Percentiles rank a stretch among this genome's conserved stretches.
phyloP scores from a whole-genome alignment of 2,329 filamentous ascomycete genomes.

The Sporothrix brasiliensis region DNA sequence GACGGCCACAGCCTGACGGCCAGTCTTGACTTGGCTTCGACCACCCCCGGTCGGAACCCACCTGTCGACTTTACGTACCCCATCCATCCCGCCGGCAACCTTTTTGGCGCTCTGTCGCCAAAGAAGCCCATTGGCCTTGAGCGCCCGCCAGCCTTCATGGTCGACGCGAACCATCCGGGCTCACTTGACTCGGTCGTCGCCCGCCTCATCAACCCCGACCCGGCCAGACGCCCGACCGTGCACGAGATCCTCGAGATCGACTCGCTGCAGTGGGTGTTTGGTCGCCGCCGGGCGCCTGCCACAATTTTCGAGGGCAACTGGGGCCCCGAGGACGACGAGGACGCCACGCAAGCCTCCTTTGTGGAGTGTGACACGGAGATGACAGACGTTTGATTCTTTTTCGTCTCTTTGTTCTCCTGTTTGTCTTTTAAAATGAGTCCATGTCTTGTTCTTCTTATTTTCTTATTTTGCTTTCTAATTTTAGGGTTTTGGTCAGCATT shows the following conservation, averaged over 20 bases:
- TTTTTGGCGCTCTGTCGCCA: constrained; percentile 50
- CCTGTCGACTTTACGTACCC: constrained; percentile 28
- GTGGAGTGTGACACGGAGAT: constrained; percentile 58
- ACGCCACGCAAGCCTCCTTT: constrained; percentile 40
- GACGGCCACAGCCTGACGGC: constrained; percentile 28
- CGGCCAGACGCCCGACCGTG: constrained; percentile 71
- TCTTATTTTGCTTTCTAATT: constrained; percentile 15
- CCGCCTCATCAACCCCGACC: constrained; percentile 83
- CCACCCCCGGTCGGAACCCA: constrained; percentile 22
- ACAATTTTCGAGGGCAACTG: constrained; percentile 96
- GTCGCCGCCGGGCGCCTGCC: constrained; percentile 79
- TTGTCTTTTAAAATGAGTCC: constrained; percentile 1
- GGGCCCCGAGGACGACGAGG: constrained; percentile 65
- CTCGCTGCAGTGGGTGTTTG: constrained; percentile 78
- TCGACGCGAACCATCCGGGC: constrained; percentile 68
- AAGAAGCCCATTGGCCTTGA: constrained; percentile 54
- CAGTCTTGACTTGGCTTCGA: constrained; percentile 32
- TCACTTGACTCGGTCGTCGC: constrained; percentile 82
- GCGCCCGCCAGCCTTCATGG: constrained; percentile 84
- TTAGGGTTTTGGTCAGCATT: constrained; percentile 30
- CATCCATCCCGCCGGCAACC: constrained; percentile 43
- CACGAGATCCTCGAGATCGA: constrained; percentile 72
- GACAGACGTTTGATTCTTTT: constrained; percentile 54
- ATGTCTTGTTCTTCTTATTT: background rate
- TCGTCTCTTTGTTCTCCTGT: background rate